A percentile compares a stretch with the other conserved stretches of the same genome.
These are phyloP conservation scores for Fusarium humuli DNA, from an alignment of 2,329 filamentous ascomycete species.

Conservation along the genomic window DNA sequence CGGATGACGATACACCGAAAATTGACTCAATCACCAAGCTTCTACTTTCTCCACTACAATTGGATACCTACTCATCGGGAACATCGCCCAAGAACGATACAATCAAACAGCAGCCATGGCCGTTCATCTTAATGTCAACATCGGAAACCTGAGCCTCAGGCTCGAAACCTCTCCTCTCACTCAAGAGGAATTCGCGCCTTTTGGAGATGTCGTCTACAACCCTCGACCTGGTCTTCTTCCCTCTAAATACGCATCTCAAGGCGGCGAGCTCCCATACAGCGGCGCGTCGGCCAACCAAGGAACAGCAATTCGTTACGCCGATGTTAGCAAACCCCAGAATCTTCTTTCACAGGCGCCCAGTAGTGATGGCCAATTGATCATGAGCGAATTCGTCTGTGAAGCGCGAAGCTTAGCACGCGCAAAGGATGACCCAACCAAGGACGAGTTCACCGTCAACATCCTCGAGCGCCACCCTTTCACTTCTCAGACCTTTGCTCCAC, in stretches of 20 bases:
- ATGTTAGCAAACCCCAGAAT: conserved; percentile 79
- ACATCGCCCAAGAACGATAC: neutral
- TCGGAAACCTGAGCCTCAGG: conserved; percentile 42
- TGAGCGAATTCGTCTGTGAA: conserved; percentile 91
- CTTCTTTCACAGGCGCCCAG: conserved; percentile 76
- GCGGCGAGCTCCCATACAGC: conserved; percentile 55
- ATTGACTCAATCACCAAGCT: conserved; percentile 4
- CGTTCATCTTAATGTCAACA: conserved; percentile 35
- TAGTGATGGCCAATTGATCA: conserved; percentile 65
- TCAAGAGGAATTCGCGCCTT: conserved; percentile 75
- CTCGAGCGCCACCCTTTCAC: conserved; percentile 95
- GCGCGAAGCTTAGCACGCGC: conserved; percentile 47
- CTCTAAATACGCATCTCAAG: conserved; percentile 57
- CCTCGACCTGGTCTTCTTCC: conserved; percentile 70
- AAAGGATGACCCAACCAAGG: conserved; percentile 16
- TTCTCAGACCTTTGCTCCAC: conserved; percentile 89
- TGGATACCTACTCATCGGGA: neutral
- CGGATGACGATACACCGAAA: conserved; percentile 7
- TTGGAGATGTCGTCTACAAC: conserved; percentile 86
- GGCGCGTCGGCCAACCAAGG: conserved; percentile 82
- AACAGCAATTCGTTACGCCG: conserved; percentile 85
- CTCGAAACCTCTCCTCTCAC: conserved; percentile 75
- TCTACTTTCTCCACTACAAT: neutral
- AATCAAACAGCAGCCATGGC: conserved; percentile 36
- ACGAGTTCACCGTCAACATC: conserved; percentile 71